These are phyloP conservation scores for Prunus yedoensis DNA, from an alignment of 331 rosid species.

Conservation along the genomic window DNA sequence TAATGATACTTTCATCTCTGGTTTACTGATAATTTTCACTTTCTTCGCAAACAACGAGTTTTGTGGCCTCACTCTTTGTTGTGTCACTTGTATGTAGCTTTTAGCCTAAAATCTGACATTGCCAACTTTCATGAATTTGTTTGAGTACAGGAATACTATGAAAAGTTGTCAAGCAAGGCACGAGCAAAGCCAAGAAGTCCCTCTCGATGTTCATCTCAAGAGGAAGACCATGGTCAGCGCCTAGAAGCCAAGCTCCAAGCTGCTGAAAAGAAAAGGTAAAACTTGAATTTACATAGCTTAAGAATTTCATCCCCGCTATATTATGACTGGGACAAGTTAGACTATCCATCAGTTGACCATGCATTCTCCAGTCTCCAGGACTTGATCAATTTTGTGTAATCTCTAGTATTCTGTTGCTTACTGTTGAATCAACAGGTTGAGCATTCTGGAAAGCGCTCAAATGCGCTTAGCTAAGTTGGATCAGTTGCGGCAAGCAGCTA, in stretches of 20 bases:
- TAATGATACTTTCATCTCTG: neutral
- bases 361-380: neutral
- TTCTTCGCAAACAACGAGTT: neutral
- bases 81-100: neutral
- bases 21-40: neutral
- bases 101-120: neutral
- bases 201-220: constrained; percentile 62
- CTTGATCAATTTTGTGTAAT: neutral
- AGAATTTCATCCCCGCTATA: neutral
- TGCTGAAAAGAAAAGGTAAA: constrained; percentile 87
- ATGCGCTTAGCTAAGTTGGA: constrained; percentile 84
- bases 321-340: neutral
- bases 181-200: constrained; percentile 86
- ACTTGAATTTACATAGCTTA: neutral
- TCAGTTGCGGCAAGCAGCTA: constrained; percentile 91
- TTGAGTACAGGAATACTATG: constrained; percentile 69
- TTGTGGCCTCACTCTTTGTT: neutral
- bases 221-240: constrained; percentile 81
- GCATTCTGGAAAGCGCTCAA: constrained; percentile 71
- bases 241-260: constrained; percentile 91
- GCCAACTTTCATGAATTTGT: neutral
- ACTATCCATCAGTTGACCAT: neutral
- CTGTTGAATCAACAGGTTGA: constrained; percentile 53
- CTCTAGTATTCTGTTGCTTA: constrained; percentile 6
- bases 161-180: constrained; percentile 78